Evolutionary conservation across 2,329 filamentous ascomycete genomes (phyloP), one percentile per base, ranked within the genome.

Genomic region (Xylariaceae sp.): DNA sequence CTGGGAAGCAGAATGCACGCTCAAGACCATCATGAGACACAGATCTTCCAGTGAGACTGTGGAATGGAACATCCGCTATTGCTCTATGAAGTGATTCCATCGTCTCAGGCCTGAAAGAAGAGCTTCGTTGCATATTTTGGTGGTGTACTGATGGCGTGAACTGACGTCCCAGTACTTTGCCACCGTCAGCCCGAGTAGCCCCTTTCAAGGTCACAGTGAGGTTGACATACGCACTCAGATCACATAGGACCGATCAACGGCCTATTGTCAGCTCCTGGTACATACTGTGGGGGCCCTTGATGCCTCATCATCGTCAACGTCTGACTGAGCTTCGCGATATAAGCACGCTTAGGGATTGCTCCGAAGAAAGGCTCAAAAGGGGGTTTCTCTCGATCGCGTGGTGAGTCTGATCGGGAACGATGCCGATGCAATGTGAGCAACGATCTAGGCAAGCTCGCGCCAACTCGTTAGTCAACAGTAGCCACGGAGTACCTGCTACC

Each of bases 221-320:
- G 23, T 42, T 42, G 9, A 4, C 37, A 30, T 30, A 30, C 23
- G 23, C 37, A 42, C 37, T 2, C 37, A 42, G 37, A 42, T 42
- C 11, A 42, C 11, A 30, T 30, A 30, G 23, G 23, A 30, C 23
- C 23, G 37, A 13, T 13, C 37, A 4, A 42, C 11, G 11, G 11
- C 37, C 37, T 42, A 42, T 13, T 9, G 37, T 42, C 37, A 42
- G 37, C 37, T 13, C 37, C 39, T 8, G 35, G 45, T 62, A 59
- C 54, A 61, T 50, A 56, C 62, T 58, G 59, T 68, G 57, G 64
- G 57, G 50, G 44, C 59, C 67, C 62, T 66, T 62, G 64, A 51
- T 53, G 51, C 45, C 37, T 61, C 54, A 59, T 59, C 44, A 37
- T 23, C 57, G 37, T 48, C 37, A 50, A 48, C 39, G 13, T 18